A percentile compares a stretch with the other conserved stretches of the same genome.
phyloP scores from a whole-genome alignment of 805 yeast species.

The Suhomyces vadensis region DNA sequence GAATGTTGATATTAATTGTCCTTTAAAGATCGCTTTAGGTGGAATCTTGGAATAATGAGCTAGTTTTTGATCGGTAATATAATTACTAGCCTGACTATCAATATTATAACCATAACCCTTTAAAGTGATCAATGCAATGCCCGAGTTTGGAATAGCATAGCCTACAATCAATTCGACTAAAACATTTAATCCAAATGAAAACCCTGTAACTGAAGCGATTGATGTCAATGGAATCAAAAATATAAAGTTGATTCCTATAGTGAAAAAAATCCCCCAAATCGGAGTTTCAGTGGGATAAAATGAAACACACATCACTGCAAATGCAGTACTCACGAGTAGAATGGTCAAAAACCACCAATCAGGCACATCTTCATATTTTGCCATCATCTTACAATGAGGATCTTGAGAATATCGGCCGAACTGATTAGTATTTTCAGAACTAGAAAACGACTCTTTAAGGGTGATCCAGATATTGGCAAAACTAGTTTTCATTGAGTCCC shows the following conservation, averaged over 20 bases:
- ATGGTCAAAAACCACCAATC: slow-evolving; percentile 64
- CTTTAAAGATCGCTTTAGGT: slow-evolving; percentile 31
- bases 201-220: slow-evolving; percentile 62
- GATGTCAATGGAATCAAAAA: slow-evolving; percentile 64
- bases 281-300: slow-evolving; percentile 57
- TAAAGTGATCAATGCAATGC: slow-evolving; percentile 57
- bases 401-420: slow-evolving; percentile 40
- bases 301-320: slow-evolving; percentile 46
- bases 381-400: slow-evolving; percentile 60
- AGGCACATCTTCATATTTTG: slow-evolving; percentile 66
- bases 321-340: slow-evolving; percentile 45
- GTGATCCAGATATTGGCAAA: slow-evolving; percentile 36
- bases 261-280: slow-evolving; percentile 62
- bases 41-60: slow-evolving; percentile 30
- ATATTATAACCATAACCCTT: slow-evolving; percentile 53
- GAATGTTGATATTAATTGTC: slow-evolving; percentile 40
- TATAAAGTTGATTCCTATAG: slow-evolving; percentile 52
- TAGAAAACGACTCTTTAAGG: slow-evolving; percentile 26
- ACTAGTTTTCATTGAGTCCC: slow-evolving; percentile 42
- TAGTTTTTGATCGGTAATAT: slow-evolving; percentile 33
- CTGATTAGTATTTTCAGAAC: slow-evolving; percentile 12
- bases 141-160: slow-evolving; percentile 59
- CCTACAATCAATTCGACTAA: slow-evolving; percentile 66
- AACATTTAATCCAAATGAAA: slow-evolving; percentile 59
- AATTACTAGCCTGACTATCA: slow-evolving; percentile 64